Percentiles rank a stretch among this genome's conserved stretches.
Evolutionary conservation across 257 asterid species (phyloP).

Genomic region (Forsythia suspensa): DNA sequence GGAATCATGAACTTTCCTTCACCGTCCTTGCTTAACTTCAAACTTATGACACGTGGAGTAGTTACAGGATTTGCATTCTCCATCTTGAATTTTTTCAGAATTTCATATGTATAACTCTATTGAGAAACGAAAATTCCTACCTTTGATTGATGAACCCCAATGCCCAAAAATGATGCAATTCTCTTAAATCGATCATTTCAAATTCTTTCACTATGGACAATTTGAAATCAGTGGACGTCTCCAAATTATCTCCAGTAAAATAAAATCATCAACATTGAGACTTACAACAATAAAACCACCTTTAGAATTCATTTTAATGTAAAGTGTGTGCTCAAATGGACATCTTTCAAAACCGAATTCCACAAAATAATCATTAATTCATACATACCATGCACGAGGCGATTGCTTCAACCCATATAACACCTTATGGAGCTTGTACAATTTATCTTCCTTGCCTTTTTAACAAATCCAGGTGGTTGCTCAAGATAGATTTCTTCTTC

Average conservation of each 20-base stretch:
- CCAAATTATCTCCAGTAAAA: background rate
- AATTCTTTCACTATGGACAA: background rate
- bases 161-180: background rate
- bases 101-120: background rate
- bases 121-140: background rate
- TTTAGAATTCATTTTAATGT: background rate
- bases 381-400: background rate
- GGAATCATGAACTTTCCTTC: background rate
- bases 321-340: slow-evolving; percentile 1
- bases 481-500: background rate
- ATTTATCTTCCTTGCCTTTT: background rate
- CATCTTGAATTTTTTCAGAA: slow-evolving; percentile 5
- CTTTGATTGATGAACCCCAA: background rate
- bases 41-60: background rate
- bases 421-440: background rate
- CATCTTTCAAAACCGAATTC: background rate
- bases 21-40: slow-evolving; percentile 4
- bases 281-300: background rate
- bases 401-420: background rate
- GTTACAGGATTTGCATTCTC: slow-evolving; percentile 1
- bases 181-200: background rate
- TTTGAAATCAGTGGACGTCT: background rate
- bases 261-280: background rate
- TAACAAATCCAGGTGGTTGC: background rate
- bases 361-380: background rate